Base-by-base conservation (phyloP, 1,284 basidiomycete genomes). In the Vanrija sp. region DNA sequence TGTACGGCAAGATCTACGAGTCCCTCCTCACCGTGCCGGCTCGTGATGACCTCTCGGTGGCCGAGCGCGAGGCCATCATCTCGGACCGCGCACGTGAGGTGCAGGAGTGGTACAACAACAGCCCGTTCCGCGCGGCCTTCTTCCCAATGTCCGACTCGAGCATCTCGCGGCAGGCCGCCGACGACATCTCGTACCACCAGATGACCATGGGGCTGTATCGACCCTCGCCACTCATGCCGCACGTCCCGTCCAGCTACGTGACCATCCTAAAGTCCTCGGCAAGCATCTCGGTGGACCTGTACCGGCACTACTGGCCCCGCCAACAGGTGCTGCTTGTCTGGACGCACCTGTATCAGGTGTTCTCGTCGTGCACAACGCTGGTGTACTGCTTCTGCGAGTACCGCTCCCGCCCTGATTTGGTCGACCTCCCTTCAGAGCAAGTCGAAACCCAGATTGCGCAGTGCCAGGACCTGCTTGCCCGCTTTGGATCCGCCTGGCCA, bases 151-250 rank as follows among this genome's bases (percentile, higher is more conserved):
- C 54, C 22, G 54, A 56, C 19, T 41, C 45, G 18, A 52, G 45
- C 45, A 45, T 52, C 39, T 35, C 37, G 36, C 54, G 45, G 15
- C 47, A 56, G 54, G 24, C 25, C 8, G 23, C 48, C 10, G 54
- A 56, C 37, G 54, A 56, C 41, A 51, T 56, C 31, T 45, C 36
- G 7, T 56, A 52, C 31, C 54, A 56, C 19, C 49, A 51, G 47
- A 52, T 56, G 49, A 45, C 51, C 9, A 46, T 56, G 44, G 27
- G 35, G 8, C 45, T 51, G 8, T 41, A 56, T 52, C 49, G 54
- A 22, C 54, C 54, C 2, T 56, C 54, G 16, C 54, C 47, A 4
- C 41, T 56, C 9, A 47, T 56, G 36, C 45, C 54, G 12, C 24
- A 47, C 22, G 41, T 56, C n/a, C 42, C 54, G n/a, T 52, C 54